phyloP scores from a whole-genome alignment of 2,329 filamentous ascomycete species.

The Diaporthe aspalathi region DNA sequence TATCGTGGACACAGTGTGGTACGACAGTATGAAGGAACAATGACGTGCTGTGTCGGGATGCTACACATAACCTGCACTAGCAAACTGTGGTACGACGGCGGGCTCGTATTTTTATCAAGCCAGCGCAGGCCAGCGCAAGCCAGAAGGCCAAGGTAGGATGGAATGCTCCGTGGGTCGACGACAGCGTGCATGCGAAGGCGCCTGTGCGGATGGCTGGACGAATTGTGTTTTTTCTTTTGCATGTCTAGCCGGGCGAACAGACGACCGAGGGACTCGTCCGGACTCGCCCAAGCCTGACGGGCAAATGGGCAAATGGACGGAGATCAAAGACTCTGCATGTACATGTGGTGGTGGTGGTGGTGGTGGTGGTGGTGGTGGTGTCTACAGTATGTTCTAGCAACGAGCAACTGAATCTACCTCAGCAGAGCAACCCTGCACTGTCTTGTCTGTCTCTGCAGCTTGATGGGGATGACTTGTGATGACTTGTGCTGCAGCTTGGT shows the following conservation, averaged over 20 bases:
- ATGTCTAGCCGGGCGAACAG: slow-evolving; percentile 4
- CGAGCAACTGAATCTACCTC: no score
- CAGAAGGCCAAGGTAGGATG: slow-evolving; percentile 4
- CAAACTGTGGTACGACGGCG: slow-evolving; percentile 7
- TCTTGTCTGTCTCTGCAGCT: no score
- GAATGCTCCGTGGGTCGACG: slow-evolving; percentile 1
- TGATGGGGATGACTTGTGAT: no score
- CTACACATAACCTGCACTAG: neutral
- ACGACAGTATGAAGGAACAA: neutral
- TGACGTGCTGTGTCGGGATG: slow-evolving; percentile 28
- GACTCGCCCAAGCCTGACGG: no score
- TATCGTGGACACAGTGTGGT: neutral
- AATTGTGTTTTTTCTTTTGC: neutral
- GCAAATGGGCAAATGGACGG: neutral
- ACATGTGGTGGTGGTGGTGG: no score
- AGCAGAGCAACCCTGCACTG: neutral
- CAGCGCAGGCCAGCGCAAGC: no score
- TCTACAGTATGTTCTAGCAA: no score
- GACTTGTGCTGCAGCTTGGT: neutral
- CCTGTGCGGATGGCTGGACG: slow-evolving; percentile 13
- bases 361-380: no score
- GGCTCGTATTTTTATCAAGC: slow-evolving; percentile 21
- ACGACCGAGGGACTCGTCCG: neutral
- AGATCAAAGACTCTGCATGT: no score
- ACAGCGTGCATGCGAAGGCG: neutral